Base-by-base conservation (phyloP, 1,284 basidiomycete genomes). In the Trametes polyzona region DNA sequence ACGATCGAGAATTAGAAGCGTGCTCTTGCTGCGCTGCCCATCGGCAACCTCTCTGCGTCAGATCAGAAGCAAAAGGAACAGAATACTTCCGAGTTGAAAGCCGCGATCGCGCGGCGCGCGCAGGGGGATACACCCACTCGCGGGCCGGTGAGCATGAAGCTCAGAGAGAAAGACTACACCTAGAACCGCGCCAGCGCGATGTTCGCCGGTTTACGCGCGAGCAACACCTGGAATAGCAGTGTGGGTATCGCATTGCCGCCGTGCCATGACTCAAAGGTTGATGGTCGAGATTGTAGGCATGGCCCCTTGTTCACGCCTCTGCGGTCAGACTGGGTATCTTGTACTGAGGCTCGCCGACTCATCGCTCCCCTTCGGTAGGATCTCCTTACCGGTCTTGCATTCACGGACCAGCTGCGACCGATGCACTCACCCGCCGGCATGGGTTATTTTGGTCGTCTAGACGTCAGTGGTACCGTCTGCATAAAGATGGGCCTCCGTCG, bases 31-130 rank as follows among this genome's bases (percentile, higher is more conserved):
- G 58, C 57, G 0, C 63, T 72, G 2, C 72, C 69, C 6, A 56
- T 43, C 17, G 49, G 59, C 8, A 64, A 65, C 17, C 57, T 70
- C 4, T 65, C 53, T 14, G 54, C 65, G 0, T 64, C 64, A 3
- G 66, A 74, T 40, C 52, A 58, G 41, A 67, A 68, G 43, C 70
- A 72, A 47, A 70, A 66, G 37, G 59, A 67, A 6, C 64, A 68
- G 37, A 75, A 73, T 39, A 52, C 57, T 17, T 47, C 48, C 9
- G 60, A 64, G 37, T 48, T 68, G 27, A n/a, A 55, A 19, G 41
- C 35, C 6, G 58, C 60, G 12, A 41, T 60, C 2, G 35, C 47
- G n/a, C 54, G 27, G 19, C n/a, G 51, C 33, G 32, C 19, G 39
- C 5, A 9, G 39, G 48, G 14, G 49, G 35, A 17, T 23, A 16